Evolutionary conservation across 2,329 filamentous ascomycete genomes (phyloP), one percentile per base, ranked within the genome.

Genomic region (Beauveria pseudobassiana): DNA sequence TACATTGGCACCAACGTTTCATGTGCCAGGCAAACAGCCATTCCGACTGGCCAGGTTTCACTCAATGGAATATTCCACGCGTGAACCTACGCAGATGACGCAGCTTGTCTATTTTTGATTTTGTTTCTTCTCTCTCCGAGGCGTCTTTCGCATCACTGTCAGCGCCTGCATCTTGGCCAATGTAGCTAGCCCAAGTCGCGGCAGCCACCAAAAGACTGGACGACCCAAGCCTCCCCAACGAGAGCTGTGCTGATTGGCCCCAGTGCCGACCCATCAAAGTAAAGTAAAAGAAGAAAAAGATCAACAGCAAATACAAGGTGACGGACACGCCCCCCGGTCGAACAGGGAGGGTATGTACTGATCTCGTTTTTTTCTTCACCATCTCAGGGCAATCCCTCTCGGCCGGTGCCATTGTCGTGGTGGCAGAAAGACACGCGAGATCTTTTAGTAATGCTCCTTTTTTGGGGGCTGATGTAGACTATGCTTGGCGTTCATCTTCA

Each of bases 51-150:
- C 4, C 18, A 38, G 43, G 55, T 49, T 50, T 28, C 30, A 49
- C 20, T 50, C 30, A 9, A 58, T 50, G 46, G 55, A 49, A 58
- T 50, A 50, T 58, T 40, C 30, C 45, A 58, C 22, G 30, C 30
- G 43, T 58, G 45, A 48, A 24, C 54, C 43, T 57, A 28, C 54
- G 48, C 20, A 53, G 20, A 42, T 58, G 55, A 58, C 55, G 55
- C 55, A 50, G 54, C 26, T 43, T 30, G 30, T 12, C 12, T 30
- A 12, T 30, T 30, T 30, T 30, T 30, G 2, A 30, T 12, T 12
- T 1, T 12, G 30, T 30, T 30, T 30, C 30, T 30, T 30, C 30
- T 30, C 28, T 30, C 30, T 4, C 30, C 30, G 12, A 4, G 30
- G 30, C 30, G 30, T 12, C 9, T 30, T 30, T 12, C 30, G 3